A percentile compares a stretch with the other conserved stretches of the same genome.
These are phyloP conservation scores for Lenwebbia sp. DNA, from an alignment of 345 rosid genomes.

Conservation along the genomic window DNA sequence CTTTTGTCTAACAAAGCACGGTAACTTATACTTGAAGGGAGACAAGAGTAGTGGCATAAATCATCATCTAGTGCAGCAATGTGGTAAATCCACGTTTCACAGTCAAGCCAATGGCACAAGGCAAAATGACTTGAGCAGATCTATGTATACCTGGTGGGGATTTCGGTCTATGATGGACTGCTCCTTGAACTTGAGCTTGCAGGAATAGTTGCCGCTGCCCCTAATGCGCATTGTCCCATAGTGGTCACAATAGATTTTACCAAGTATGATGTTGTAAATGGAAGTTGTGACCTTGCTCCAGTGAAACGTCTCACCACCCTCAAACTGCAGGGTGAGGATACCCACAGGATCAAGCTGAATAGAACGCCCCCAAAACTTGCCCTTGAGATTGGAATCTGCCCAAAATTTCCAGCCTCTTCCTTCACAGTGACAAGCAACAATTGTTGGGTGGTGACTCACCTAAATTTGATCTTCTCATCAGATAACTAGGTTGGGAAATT, in stretches of 20 bases:
- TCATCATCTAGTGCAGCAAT: background rate
- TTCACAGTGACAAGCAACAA: slow-evolving; percentile 98
- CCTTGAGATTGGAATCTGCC: slow-evolving; percentile 97
- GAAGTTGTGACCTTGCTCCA: slow-evolving; percentile 99
- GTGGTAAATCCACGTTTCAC: background rate
- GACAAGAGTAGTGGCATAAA: background rate
- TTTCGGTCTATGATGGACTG: slow-evolving; percentile 96
- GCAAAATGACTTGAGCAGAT: background rate
- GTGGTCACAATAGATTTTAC: slow-evolving; percentile 93
- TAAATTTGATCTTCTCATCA: slow-evolving; percentile 25
- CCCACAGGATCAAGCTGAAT: slow-evolving; percentile 99
- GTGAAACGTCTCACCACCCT: slow-evolving; percentile 80
- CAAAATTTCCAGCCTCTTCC: slow-evolving; percentile 99
- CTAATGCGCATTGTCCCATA: slow-evolving; percentile 95
- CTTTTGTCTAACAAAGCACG: background rate
- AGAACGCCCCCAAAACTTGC: slow-evolving; percentile 96
- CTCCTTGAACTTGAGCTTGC: slow-evolving; percentile 96
- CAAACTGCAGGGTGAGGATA: slow-evolving; percentile 71
- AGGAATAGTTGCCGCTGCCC: slow-evolving; percentile 77
- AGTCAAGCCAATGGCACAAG: background rate
- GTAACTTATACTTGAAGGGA: background rate
- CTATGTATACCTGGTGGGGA: slow-evolving; percentile 71
- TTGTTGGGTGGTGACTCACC: slow-evolving; percentile 98
- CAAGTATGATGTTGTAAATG: slow-evolving; percentile 91
- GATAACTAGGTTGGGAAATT: background rate